These are phyloP conservation scores for Ophiostoma quercus DNA, from an alignment of 2,329 filamentous ascomycete genomes.

Conservation along the genomic window DNA sequence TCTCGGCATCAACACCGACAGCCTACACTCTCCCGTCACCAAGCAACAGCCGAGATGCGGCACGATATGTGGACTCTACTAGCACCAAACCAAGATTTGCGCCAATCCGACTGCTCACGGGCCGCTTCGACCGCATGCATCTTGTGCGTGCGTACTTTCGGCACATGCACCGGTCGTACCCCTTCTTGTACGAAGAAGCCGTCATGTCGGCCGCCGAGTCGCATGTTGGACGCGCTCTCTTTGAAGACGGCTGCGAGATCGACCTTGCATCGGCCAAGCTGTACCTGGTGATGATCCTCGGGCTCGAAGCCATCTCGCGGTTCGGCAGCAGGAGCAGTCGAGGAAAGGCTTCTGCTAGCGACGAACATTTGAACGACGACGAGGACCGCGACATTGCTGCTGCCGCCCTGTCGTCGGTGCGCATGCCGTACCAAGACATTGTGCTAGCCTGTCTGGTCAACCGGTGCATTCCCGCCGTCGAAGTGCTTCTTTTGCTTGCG, in stretches of 20 bases:
- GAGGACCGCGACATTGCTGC: background rate
- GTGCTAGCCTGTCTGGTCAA: slow-evolving; percentile 39
- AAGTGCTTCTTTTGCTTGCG: slow-evolving; percentile 30
- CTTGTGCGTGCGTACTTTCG: slow-evolving; percentile 44
- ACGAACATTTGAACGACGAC: background rate
- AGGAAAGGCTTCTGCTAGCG: background rate
- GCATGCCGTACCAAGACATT: slow-evolving; percentile 39
- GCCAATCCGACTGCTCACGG: slow-evolving; percentile 16
- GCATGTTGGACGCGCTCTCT: background rate
- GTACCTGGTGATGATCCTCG: slow-evolving; percentile 10
- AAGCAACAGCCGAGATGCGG: slow-evolving; percentile 18
- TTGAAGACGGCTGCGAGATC: background rate
- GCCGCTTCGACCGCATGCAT: slow-evolving; percentile 18
- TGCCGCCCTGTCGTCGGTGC: slow-evolving; percentile 31
- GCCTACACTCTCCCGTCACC: slow-evolving; percentile 13
- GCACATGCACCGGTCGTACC: slow-evolving; percentile 43
- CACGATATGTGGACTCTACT: slow-evolving; percentile 15
- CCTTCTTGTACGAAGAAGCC: slow-evolving; percentile 39
- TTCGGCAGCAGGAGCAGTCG: slow-evolving; percentile 3
- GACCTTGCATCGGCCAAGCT: background rate
- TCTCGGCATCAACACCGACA: slow-evolving; percentile 11
- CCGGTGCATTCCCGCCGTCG: slow-evolving; percentile 37
- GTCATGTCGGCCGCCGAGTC: slow-evolving; percentile 31
- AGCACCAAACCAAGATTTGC: slow-evolving; percentile 11
- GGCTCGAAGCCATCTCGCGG: background rate